These are phyloP conservation scores for Acorus gramineus DNA, from an alignment of 106 monocot genomes.

Conservation along the genomic window DNA sequence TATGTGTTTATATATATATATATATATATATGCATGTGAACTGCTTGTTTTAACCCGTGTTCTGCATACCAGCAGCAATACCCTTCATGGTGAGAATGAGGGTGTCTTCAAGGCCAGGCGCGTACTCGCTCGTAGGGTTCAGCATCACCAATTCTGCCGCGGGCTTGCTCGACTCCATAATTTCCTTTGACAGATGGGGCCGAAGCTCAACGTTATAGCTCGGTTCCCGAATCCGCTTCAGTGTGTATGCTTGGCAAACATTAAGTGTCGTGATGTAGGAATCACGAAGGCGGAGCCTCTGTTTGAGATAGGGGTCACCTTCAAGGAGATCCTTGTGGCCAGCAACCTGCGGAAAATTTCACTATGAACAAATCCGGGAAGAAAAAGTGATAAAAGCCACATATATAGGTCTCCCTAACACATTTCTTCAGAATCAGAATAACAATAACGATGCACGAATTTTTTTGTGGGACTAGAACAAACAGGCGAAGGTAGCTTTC, in stretches of 20 bases:
- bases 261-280: slow-evolving; percentile 70
- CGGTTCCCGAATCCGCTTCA: slow-evolving; percentile 55
- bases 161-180: slow-evolving; percentile 13
- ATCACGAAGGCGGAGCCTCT: slow-evolving; percentile 56
- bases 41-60: slow-evolving; percentile 24
- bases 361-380: not conserved
- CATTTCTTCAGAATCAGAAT: too few relatives aligned
- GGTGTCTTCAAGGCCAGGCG: slow-evolving; percentile 66
- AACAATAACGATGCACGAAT: too few relatives aligned
- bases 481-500: too few relatives aligned
- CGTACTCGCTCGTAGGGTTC: slow-evolving; percentile 56
- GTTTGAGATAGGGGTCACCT: slow-evolving; percentile 69
- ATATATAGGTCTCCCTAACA: too few relatives aligned
- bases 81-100: slow-evolving; percentile 75
- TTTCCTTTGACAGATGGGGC: slow-evolving; percentile 38
- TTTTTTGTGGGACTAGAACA: too few relatives aligned
- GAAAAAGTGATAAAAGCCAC: too few relatives aligned
- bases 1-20: too few relatives aligned
- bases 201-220: slow-evolving; percentile 18
- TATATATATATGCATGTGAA: too few relatives aligned
- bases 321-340: slow-evolving; percentile 72
- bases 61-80: slow-evolving; percentile 66
- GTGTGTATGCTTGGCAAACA: slow-evolving; percentile 55
- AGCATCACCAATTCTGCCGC: slow-evolving; percentile 55
- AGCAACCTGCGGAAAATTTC: slow-evolving; percentile 38